Evolutionary conservation across 1,284 basidiomycete species (phyloP).

Genomic region (Moesziomyces parantarcticus): DNA sequence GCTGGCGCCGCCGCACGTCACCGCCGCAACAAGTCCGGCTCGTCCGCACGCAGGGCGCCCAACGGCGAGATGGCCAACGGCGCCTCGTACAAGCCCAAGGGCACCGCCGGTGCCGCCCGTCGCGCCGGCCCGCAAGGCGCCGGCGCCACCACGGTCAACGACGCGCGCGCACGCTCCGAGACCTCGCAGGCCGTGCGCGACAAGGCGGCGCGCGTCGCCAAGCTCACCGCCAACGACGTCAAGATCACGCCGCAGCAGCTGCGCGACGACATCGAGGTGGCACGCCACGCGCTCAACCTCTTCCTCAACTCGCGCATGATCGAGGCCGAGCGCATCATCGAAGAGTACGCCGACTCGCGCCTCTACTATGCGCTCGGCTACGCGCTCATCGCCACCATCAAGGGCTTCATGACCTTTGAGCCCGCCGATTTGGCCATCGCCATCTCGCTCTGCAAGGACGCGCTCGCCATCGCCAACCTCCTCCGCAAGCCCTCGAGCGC

Average conservation of each 20-base stretch:
- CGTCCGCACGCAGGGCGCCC: constrained; percentile 5
- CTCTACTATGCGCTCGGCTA: constrained; percentile 66
- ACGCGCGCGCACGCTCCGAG: constrained; percentile 48
- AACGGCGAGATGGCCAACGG: constrained; percentile 10
- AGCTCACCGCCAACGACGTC: constrained; percentile 58
- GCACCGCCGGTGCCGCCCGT: constrained; percentile 48
- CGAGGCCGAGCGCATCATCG: constrained; percentile 63
- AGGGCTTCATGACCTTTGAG: constrained; percentile 68
- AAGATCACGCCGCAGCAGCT: constrained; percentile 45
- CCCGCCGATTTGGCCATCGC: constrained; percentile 63
- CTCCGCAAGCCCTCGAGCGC: constrained; percentile 58
- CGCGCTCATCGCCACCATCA: constrained; percentile 65
- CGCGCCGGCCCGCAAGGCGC: constrained; percentile 21
- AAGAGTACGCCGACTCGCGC: constrained; percentile 53
- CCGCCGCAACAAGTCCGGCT: constrained; percentile 35
- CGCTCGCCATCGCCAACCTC: constrained; percentile 57
- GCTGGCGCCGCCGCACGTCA: constrained; percentile 26
- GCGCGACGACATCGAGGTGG: constrained; percentile 53
- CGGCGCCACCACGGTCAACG: constrained; percentile 18
- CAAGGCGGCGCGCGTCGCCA: constrained; percentile 59
- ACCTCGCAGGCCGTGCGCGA: constrained; percentile 45
- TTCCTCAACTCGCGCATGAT: constrained; percentile 67
- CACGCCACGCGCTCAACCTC: constrained; percentile 59
- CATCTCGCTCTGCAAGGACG: constrained; percentile 65
- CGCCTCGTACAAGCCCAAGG: constrained; percentile 32